phyloP scores from a whole-genome alignment of 1,284 basidiomycete genomes.

The Irpex sp. region DNA sequence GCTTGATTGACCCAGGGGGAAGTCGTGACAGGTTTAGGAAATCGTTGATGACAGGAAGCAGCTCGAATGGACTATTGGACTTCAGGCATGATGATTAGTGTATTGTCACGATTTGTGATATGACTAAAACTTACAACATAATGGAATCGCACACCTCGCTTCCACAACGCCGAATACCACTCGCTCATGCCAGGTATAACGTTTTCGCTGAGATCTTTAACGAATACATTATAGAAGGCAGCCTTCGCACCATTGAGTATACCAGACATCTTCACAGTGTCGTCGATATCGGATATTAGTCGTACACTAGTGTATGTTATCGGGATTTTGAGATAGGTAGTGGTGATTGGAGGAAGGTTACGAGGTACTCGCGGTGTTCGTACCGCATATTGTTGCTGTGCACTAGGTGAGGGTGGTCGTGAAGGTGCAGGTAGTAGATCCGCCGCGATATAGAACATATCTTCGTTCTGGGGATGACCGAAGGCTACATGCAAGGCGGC shows the following conservation, averaged over 20 bases:
- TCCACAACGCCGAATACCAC: conserved; percentile 75
- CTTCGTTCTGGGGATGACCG: conserved; percentile 46
- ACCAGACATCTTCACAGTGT: conserved; percentile 83
- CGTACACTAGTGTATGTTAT: conserved; percentile 60
- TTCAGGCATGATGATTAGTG: conserved; percentile 30
- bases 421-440: conserved; percentile 41
- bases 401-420: conserved; percentile 22
- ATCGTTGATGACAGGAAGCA: conserved; percentile 76
- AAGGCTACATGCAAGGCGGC: conserved; percentile 54
- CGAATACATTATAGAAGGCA: conserved; percentile 79
- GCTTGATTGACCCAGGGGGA: conserved; percentile 66
- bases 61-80: conserved; percentile 88
- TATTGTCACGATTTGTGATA: background rate
- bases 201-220: conserved; percentile 71
- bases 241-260: conserved; percentile 71
- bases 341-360: conserved; percentile 14
- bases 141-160: conserved; percentile 72
- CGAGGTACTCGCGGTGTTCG: conserved; percentile 15
- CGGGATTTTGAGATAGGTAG: conserved; percentile 39
- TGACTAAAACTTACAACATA: conserved; percentile 65
- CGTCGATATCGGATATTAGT: conserved; percentile 92
- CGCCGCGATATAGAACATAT: conserved; percentile 54
- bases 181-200: conserved; percentile 84
- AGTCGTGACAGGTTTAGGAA: conserved; percentile 74
- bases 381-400: conserved; percentile 16